Base-by-base conservation (phyloP, 768 basidiomycete species). In the Pisolithus tinctorius region DNA sequence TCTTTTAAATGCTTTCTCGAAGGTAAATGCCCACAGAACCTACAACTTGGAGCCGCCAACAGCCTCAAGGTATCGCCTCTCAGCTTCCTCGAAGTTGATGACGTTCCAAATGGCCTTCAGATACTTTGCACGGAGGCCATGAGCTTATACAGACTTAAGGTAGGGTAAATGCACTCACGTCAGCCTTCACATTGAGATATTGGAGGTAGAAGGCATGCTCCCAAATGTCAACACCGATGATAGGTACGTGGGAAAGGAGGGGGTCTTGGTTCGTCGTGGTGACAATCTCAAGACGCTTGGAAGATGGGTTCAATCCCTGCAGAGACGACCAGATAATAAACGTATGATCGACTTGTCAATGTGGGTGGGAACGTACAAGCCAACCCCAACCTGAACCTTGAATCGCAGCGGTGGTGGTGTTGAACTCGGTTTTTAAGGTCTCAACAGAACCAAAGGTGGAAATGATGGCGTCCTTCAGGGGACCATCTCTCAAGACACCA, bases 191-290 rank as follows among this genome's bases (percentile, higher is more conserved):
- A 71, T 95, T 96, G 70, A 87, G 81, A 74, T 97, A 97, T 69
- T 97, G 92, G 60, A 95, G 80, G 74, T 95, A 97, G 76, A 93
- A 92, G 48, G 92, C 90, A 64, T 94, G 93, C 72, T 95, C 92
- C 93, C 93, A 95, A 64, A 94, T 83, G 58, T 94, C 93, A 59
- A 96, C 85, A 41, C 93, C 92, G 59, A 94, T 88, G 72, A 96
- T 79, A 49, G 93, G 90, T 49, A 80, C 70, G 63, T 82, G 84
- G 43, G 71, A 67, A 58, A 91, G 70, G 46, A 94, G 78, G 53
- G 93, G 94, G 66, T 97, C 94, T 75, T 99, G 96, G 80, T 99
- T 98, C 5, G 92, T 68, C 30, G 96, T 98, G 40, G 96, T 94
- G 47, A 80, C 72, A 58, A 96, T 80, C 75, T 95, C 93, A 51